Evolutionary conservation across 495 filamentous ascomycete species (phyloP).

Genomic region (Hypoxylon trugodes): DNA sequence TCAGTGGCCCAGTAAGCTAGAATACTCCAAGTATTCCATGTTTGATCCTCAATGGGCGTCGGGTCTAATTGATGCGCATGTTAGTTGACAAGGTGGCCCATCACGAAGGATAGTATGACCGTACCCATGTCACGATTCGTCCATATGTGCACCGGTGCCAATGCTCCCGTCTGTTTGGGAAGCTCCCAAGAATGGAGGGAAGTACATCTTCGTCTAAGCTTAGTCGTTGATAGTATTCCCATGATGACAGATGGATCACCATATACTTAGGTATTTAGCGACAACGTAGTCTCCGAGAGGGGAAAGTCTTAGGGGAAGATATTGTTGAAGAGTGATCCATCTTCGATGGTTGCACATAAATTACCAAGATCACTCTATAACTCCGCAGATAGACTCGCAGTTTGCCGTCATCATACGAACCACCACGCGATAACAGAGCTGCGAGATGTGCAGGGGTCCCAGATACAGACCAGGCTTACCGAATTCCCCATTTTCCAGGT

Average conservation of each 20-base stretch:
- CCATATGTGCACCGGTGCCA: slow-evolving; percentile 60
- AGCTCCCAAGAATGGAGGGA: slow-evolving; percentile 56
- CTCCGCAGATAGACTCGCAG: slow-evolving; percentile 14
- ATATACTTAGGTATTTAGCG: not conserved
- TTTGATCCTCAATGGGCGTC: slow-evolving; percentile 57
- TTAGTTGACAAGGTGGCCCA: not conserved
- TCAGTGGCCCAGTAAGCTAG: slow-evolving; percentile 72
- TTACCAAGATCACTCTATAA: not conserved
- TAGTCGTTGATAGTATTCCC: slow-evolving; percentile 25
- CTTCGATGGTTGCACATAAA: not conserved
- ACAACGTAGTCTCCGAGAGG: not conserved
- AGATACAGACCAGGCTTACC: slow-evolving; percentile 11
- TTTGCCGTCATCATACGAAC: slow-evolving; percentile 8
- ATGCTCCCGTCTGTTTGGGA: slow-evolving; percentile 57
- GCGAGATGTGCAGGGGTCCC: slow-evolving; percentile 14
- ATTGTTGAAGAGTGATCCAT: not conserved
- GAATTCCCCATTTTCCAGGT: slow-evolving; percentile 6
- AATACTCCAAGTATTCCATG: slow-evolving; percentile 57
- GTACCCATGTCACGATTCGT: slow-evolving; percentile 51
- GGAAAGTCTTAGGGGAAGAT: not conserved
- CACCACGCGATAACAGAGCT: slow-evolving; percentile 18
- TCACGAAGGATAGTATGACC: slow-evolving; percentile 4
- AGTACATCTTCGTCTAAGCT: slow-evolving; percentile 49
- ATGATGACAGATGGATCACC: slow-evolving; percentile 3
- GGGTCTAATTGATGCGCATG: slow-evolving; percentile 47